A percentile compares a stretch with the other conserved stretches of the same genome.
phyloP scores from a whole-genome alignment of 2,329 filamentous ascomycete species.

The Verticillium nubilum region DNA sequence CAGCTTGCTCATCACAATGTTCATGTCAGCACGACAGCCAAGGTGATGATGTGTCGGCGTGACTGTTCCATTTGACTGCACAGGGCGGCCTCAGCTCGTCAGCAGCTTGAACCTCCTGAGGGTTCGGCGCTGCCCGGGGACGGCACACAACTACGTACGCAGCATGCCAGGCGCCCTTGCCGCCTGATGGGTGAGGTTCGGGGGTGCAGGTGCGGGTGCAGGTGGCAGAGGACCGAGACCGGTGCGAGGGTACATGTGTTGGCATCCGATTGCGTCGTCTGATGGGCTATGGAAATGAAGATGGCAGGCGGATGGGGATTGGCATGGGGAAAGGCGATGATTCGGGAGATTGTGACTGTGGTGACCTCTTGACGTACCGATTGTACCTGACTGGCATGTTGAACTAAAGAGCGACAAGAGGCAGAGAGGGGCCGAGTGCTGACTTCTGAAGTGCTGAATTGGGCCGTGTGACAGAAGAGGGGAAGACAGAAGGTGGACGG shows the following conservation, averaged over 20 bases:
- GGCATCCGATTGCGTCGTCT: not conserved
- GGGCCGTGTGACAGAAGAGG: not conserved
- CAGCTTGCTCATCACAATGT: not conserved
- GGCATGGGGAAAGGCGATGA: not conserved
- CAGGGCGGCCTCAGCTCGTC: not conserved
- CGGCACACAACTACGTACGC: not conserved
- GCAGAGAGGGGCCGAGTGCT: not conserved
- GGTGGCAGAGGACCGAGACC: not conserved
- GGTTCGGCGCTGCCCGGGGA: not conserved
- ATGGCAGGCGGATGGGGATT: not conserved
- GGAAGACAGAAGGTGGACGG: not conserved
- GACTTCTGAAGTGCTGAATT: not conserved
- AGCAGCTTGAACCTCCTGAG: not conserved
- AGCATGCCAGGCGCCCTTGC: slow-evolving; percentile 2
- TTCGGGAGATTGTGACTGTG: not conserved
- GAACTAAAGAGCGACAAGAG: not conserved
- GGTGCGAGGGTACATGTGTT: not conserved
- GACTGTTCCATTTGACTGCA: not conserved
- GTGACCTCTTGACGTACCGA: not conserved
- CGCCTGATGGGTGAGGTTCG: not conserved
- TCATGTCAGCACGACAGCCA: not conserved
- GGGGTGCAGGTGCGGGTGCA: not conserved
- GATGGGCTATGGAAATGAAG: not conserved
- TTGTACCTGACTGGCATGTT: not conserved
- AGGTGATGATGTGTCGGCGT: not conserved